These are phyloP conservation scores for Sicyos baderoa DNA, from an alignment of 306 rosid species.

Conservation along the genomic window DNA sequence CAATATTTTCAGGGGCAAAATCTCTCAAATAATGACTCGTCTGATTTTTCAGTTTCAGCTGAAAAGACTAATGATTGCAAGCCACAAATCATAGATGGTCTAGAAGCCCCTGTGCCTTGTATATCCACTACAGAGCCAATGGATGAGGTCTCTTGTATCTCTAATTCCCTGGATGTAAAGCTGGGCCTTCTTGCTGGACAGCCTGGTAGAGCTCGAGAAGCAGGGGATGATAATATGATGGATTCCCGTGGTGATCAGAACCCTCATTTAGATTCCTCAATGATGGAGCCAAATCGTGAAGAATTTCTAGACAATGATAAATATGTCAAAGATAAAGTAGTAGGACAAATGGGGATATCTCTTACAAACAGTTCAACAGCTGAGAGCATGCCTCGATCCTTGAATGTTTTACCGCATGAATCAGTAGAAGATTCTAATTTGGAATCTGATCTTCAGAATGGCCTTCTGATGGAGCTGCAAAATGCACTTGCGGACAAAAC, in stretches of 20 bases:
- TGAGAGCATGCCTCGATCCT: slow-evolving; percentile 73
- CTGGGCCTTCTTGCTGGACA: slow-evolving; percentile 50
- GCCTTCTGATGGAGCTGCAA: slow-evolving; percentile 55
- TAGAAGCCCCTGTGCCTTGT: slow-evolving; percentile 39
- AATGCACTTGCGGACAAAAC: slow-evolving; percentile 57
- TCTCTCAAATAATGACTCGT: slow-evolving; percentile 34
- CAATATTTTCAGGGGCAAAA: slow-evolving; percentile 61
- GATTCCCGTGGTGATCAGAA: slow-evolving; percentile 73
- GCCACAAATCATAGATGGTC: slow-evolving; percentile 39
- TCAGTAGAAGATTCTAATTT: slow-evolving; percentile 37
- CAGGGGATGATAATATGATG: slow-evolving; percentile 81
- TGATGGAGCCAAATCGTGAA: slow-evolving; percentile 72
- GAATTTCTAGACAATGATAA: slow-evolving; percentile 43
- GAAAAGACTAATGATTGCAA: slow-evolving; percentile 44
- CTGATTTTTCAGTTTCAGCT: slow-evolving; percentile 41
- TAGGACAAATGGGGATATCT: slow-evolving; percentile 61
- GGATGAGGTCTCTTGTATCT: slow-evolving; percentile 94
- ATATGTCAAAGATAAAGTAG: slow-evolving; percentile 56
- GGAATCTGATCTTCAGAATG: slow-evolving; percentile 41
- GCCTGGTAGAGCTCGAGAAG: slow-evolving; percentile 51
- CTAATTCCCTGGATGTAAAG: slow-evolving; percentile 65
- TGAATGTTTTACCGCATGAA: slow-evolving; percentile 45
- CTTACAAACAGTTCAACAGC: slow-evolving; percentile 91
- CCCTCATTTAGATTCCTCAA: slow-evolving; percentile 71
- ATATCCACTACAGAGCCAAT: slow-evolving; percentile 61